Percentiles rank a stretch among this genome's conserved stretches.
Conservation (phyloP, 2,329 filamentous ascomycete genomes). For the Monilinia fructigena region DNA sequence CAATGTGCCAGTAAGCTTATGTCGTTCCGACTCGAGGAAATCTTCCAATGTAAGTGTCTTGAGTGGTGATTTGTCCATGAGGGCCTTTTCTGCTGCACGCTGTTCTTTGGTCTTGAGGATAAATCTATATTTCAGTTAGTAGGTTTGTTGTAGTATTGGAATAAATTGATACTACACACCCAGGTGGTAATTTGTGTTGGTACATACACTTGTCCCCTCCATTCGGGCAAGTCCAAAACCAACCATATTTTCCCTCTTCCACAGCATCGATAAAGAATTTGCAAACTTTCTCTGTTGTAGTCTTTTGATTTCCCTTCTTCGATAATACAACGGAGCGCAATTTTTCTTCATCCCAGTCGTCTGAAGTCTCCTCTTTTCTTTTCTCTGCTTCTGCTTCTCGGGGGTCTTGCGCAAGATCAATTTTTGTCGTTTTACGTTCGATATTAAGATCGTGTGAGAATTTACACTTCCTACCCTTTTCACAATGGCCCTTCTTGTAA, state of each 20-base stretch:
- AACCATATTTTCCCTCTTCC: conserved; percentile 97
- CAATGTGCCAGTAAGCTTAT: conserved; percentile 87
- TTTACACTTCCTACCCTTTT: conserved; percentile 97
- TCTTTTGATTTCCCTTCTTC: conserved; percentile 96
- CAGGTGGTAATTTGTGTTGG: conserved; percentile 88
- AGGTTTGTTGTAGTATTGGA: conserved; percentile 6
- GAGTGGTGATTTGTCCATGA: conserved; percentile 92
- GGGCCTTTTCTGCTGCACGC: conserved; percentile 87
- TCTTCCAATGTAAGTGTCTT: conserved; percentile 95
- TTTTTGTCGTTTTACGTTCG: conserved; percentile 91
- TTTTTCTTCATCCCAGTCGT: conserved; percentile 97
- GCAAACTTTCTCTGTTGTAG: conserved; percentile 97
- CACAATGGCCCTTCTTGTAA: conserved; percentile 94
- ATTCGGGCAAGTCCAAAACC: conserved; percentile 98
- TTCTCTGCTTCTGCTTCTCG: conserved; percentile 70
- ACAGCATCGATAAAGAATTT: conserved; percentile 97
- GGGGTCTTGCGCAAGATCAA: conserved; percentile 82
- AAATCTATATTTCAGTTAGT: conserved; percentile 60
- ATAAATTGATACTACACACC: conserved; percentile 58
- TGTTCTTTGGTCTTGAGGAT: conserved; percentile 98
- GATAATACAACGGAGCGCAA: conserved; percentile 84
- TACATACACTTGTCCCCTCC: conserved; percentile 99
- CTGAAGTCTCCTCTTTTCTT: conserved; percentile 90
- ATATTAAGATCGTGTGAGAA: conserved; percentile 89
- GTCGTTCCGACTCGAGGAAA: conserved; percentile 92